Evolutionary conservation across 2,329 filamentous ascomycete genomes (phyloP).

Genomic region (Fusarium sp.): DNA sequence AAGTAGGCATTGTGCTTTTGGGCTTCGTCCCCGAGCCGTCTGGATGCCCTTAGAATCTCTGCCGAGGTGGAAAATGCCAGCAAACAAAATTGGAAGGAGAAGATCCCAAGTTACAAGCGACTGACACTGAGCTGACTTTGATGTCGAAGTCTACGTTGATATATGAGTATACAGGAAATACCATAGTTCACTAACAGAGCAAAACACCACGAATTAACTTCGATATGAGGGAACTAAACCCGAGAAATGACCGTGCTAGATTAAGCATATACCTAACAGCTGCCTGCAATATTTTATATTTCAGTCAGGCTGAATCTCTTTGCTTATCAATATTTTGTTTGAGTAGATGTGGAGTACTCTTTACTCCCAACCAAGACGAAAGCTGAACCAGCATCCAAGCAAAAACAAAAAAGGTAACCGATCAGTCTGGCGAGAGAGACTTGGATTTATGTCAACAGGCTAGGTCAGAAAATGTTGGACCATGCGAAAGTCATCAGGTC

Average conservation of each 20-base stretch:
- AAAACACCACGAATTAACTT: background rate
- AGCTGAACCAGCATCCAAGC: background rate
- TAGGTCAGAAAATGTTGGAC: background rate
- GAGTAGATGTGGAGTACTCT: background rate
- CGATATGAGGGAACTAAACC: background rate
- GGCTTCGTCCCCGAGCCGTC: background rate
- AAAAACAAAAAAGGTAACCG: background rate
- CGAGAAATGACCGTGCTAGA: background rate
- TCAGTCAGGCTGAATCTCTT: background rate
- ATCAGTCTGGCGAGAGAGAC: background rate
- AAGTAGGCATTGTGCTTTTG: background rate
- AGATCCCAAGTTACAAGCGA: background rate
- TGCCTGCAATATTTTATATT: background rate
- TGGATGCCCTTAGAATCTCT: background rate
- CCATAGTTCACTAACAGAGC: background rate
- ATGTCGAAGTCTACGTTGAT: background rate
- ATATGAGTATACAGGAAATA: background rate
- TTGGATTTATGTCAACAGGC: background rate
- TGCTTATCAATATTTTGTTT: background rate
- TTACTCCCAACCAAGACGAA: background rate
- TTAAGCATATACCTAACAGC: background rate
- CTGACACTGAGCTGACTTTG: background rate
- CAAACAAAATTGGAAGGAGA: background rate
- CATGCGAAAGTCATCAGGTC: background rate
- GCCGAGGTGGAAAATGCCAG: background rate